These are phyloP conservation scores for Notholithocarpus densiflorus DNA, from an alignment of 306 rosid genomes.

Conservation along the genomic window DNA sequence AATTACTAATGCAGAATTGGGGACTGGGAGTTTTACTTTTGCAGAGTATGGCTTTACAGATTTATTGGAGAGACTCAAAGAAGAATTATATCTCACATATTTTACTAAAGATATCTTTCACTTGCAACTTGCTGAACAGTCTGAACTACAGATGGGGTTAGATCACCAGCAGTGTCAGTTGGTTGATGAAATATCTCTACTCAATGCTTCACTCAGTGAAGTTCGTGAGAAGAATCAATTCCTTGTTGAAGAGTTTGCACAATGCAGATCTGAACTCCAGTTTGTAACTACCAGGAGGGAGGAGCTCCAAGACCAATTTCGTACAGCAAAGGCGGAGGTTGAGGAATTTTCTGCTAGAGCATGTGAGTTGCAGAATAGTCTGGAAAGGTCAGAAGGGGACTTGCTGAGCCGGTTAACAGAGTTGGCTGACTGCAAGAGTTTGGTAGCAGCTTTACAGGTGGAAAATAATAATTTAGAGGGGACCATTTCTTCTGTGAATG, in stretches of 20 bases:
- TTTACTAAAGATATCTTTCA: constrained; percentile 52
- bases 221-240: constrained; percentile 52
- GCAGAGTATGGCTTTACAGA: constrained; percentile 33
- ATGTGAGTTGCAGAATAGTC: constrained; percentile 48
- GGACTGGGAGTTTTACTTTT: constrained; percentile 24
- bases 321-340: constrained; percentile 41
- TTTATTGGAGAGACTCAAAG: constrained; percentile 62
- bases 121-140: constrained; percentile 63
- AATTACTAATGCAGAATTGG: constrained; percentile 31
- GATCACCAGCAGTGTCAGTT: constrained; percentile 42
- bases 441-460: constrained; percentile 50
- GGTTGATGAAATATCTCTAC: constrained; percentile 51
- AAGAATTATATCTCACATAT: constrained; percentile 64
- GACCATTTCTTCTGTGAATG: constrained; percentile 38
- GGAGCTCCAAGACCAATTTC: constrained; percentile 54
- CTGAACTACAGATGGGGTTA: constrained; percentile 50
- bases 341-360: constrained; percentile 59
- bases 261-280: constrained; percentile 52
- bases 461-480: constrained; percentile 57
- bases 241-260: constrained; percentile 63
- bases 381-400: constrained; percentile 57
- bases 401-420: constrained; percentile 48
- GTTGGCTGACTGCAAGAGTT: constrained; percentile 63
- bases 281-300: constrained; percentile 47
- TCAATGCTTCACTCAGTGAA: constrained; percentile 43